Percentiles rank a stretch among this genome's conserved stretches.
Conservation (phyloP, 371 early-diverging fungal genomes). For the Quaeritorhiza haematococci region DNA sequence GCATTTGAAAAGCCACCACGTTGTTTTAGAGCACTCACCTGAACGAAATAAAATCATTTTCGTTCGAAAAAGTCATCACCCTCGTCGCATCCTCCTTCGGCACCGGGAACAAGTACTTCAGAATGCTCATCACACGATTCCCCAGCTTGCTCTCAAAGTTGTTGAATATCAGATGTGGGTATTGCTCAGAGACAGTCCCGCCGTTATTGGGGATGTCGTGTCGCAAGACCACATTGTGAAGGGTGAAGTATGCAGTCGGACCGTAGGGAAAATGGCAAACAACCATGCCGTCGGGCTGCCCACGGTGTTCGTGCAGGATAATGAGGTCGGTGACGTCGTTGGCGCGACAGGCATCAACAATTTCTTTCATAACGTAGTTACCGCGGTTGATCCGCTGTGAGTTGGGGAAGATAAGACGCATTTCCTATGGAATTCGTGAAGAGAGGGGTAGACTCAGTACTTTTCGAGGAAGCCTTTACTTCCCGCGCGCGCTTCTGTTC, state of each 20-base stretch:
- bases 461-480: not conserved
- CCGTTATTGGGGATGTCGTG: conserved; percentile 93
- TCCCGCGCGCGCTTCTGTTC: no score
- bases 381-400: conserved; percentile 97
- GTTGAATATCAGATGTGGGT: conserved; percentile 92
- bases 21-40: conserved; percentile 36
- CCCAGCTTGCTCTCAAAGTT: conserved; percentile 90
- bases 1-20: not conserved
- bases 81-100: conserved; percentile 94
- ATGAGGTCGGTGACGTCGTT: conserved; percentile 96
- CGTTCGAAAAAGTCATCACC: conserved; percentile 94
- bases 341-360: conserved; percentile 89
- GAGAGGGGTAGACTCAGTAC: no score
- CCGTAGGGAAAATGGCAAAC: conserved; percentile 97
- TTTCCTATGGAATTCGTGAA: conserved; percentile 58
- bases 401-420: conserved; percentile 94
- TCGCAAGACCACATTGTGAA: conserved; percentile 94
- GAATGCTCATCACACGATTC: conserved; percentile 73
- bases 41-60: conserved; percentile 95
- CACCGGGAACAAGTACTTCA: conserved; percentile 94
- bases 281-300: conserved; percentile 95
- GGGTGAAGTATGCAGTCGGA: conserved; percentile 95
- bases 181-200: conserved; percentile 94
- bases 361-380: conserved; percentile 90
- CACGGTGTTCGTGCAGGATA: conserved; percentile 95